These are phyloP conservation scores for Psidium guajava DNA, from an alignment of 345 rosid genomes.

Conservation along the genomic window DNA sequence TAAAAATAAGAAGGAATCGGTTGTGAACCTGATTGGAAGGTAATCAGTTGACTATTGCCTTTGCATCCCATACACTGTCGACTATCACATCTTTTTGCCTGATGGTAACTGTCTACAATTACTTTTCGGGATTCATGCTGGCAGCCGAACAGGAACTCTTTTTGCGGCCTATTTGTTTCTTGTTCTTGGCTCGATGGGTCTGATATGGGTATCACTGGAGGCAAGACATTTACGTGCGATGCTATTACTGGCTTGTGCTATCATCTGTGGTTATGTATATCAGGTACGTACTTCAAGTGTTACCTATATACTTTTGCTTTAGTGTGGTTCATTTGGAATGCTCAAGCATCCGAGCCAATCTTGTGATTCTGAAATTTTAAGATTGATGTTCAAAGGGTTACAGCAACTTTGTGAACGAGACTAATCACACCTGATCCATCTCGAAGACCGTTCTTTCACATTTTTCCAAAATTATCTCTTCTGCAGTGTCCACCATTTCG, in stretches of 20 bases:
- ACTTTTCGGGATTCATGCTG: background rate
- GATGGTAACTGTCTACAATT: background rate
- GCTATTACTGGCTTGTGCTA: slow-evolving; percentile 49
- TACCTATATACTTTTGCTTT: background rate
- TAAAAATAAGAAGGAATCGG: slow-evolving; percentile 77
- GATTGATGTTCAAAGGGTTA: background rate
- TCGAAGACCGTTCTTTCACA: background rate
- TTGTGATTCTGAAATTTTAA: background rate
- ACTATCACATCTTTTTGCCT: background rate
- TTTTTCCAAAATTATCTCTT: background rate
- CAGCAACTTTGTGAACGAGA: background rate
- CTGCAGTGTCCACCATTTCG: slow-evolving; percentile 89
- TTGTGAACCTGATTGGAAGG: slow-evolving; percentile 80
- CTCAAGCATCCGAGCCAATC: background rate
- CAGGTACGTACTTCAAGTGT: slow-evolving; percentile 28
- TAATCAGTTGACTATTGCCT: slow-evolving; percentile 14
- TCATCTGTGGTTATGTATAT: slow-evolving; percentile 68
- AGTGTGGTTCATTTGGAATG: background rate
- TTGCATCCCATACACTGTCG: background rate
- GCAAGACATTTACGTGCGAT: slow-evolving; percentile 48
- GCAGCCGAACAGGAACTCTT: slow-evolving; percentile 58
- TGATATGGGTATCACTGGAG: slow-evolving; percentile 45
- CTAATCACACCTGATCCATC: background rate
- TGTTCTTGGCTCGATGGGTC: slow-evolving; percentile 42
- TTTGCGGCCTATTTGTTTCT: slow-evolving; percentile 47